Evolutionary conservation across 768 basidiomycete species (phyloP).

Genomic region (Fomitopsis serialis): DNA sequence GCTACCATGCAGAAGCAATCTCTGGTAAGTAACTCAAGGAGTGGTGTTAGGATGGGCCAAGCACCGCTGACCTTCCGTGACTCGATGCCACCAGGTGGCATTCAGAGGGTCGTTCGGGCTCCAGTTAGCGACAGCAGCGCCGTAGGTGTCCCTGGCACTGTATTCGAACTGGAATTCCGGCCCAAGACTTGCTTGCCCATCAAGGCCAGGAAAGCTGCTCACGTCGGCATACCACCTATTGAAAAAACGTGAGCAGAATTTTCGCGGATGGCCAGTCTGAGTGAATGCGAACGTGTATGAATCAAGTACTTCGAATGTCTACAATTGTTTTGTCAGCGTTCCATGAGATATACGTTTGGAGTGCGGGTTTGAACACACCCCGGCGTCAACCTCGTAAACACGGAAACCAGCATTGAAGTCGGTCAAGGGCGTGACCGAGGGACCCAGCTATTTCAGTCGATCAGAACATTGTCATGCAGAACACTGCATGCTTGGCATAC

Average conservation of each 20-base stretch:
- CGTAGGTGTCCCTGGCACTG: slow-evolving; percentile 62
- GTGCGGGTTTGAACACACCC: slow-evolving; percentile 34
- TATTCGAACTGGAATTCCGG: slow-evolving; percentile 62
- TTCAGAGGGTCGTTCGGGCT: slow-evolving; percentile 58
- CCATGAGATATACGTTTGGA: not conserved
- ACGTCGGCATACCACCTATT: slow-evolving; percentile 53
- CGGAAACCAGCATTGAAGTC: slow-evolving; percentile 75
- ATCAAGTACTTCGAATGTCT: slow-evolving; percentile 75
- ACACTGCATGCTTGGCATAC: slow-evolving; percentile 16
- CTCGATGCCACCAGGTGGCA: slow-evolving; percentile 76
- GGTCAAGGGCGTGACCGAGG: slow-evolving; percentile 44
- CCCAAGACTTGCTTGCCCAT: slow-evolving; percentile 45
- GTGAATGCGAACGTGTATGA: slow-evolving; percentile 56
- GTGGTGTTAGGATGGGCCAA: not conserved
- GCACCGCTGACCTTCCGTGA: slow-evolving; percentile 54
- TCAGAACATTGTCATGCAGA: too few relatives aligned
- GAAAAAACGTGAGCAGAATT: not conserved
- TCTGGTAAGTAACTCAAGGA: not conserved
- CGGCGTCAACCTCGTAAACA: slow-evolving; percentile 64
- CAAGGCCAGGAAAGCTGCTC: slow-evolving; percentile 46
- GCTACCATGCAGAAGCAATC: slow-evolving; percentile 26
- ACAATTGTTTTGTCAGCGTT: not conserved
- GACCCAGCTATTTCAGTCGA: too few relatives aligned
- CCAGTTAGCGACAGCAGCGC: slow-evolving; percentile 50
- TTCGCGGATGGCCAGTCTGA: not conserved